phyloP scores from a whole-genome alignment of 2,329 filamentous ascomycete species.

The Didymella keratinophila region DNA sequence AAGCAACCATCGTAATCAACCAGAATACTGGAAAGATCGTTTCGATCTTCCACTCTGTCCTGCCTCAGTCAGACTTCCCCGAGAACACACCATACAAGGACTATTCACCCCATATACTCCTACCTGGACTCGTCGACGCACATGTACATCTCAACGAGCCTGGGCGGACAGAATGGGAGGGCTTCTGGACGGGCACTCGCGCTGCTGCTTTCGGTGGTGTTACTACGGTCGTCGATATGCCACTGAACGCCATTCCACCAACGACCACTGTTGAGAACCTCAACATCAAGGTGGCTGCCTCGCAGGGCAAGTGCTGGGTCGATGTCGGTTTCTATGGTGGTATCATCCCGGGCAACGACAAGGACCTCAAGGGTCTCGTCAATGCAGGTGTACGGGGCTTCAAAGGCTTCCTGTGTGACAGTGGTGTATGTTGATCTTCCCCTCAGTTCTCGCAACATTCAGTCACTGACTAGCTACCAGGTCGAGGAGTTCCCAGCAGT shows the following conservation, averaged over 20 bases:
- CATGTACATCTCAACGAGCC: conserved; percentile 98
- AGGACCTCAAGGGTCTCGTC: conserved; percentile 80
- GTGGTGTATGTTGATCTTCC: conserved; percentile 75
- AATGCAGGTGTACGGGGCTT: conserved; percentile 90
- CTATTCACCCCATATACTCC: conserved; percentile 82
- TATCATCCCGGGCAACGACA: conserved; percentile 86
- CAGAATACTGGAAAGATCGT: conserved; percentile 83
- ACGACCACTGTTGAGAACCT: conserved; percentile 88
- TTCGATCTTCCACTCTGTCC: conserved; percentile 73
- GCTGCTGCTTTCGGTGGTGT: conserved; percentile 95
- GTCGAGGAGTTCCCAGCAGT: conserved; percentile 96
- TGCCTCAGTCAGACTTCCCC: conserved; percentile 80
- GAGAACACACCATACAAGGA: conserved; percentile 76
- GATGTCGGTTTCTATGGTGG: conserved; percentile 99
- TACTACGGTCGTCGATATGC: conserved; percentile 98
- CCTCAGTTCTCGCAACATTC: too few species aligned
- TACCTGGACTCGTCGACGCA: conserved; percentile 93
- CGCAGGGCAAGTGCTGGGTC: conserved; percentile 90
- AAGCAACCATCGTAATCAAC: conserved; percentile 84
- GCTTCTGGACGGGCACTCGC: conserved; percentile 92
- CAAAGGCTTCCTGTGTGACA: conserved; percentile 97
- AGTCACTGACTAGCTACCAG: conserved; percentile 53
- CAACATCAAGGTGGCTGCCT: conserved; percentile 84
- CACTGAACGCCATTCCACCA: conserved; percentile 93
- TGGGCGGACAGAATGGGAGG: conserved; percentile 97